Conservation (phyloP, 139 green algal species). For the Marvania coccoides region DNA sequence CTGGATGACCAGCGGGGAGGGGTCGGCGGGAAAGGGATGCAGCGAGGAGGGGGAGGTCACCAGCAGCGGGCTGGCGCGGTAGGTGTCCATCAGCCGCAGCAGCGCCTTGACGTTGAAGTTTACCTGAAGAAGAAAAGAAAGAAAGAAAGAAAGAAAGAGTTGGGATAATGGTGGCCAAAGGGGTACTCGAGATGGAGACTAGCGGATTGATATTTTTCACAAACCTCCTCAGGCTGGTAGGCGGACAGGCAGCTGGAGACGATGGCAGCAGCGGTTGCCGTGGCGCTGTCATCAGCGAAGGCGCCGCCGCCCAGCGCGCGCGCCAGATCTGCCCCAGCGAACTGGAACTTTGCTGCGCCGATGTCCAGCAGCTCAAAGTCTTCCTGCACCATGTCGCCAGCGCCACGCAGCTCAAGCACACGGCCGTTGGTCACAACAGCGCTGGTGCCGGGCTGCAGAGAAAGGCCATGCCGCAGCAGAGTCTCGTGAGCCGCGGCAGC, state of each 20-base stretch:
- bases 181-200: neutral
- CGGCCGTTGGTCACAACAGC: slow-evolving; percentile 67
- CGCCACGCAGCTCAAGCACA: slow-evolving; percentile 8
- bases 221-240: slow-evolving; percentile 2
- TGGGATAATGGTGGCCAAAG: no score
- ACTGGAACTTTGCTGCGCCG: neutral
- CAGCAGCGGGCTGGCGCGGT: no score
- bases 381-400: slow-evolving; percentile 24
- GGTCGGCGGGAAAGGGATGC: neutral
- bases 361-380: slow-evolving; percentile 73
- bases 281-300: no score
- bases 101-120: neutral
- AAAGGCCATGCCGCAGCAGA: slow-evolving; percentile 16
- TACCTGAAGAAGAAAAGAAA: neutral
- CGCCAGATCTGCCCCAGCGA: neutral
- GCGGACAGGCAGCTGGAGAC: slow-evolving; percentile 22
- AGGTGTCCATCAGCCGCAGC: no score
- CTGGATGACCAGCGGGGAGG: slow-evolving; percentile 33
- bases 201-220: neutral
- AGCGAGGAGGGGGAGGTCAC: no score
- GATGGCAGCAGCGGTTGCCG: neutral
- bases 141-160: neutral
- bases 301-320: neutral
- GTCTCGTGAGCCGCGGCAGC: neutral
- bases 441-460: slow-evolving; percentile 26